These are phyloP conservation scores for Shiraia bambusicola DNA, from an alignment of 2,329 filamentous ascomycete species.

Conservation along the genomic window DNA sequence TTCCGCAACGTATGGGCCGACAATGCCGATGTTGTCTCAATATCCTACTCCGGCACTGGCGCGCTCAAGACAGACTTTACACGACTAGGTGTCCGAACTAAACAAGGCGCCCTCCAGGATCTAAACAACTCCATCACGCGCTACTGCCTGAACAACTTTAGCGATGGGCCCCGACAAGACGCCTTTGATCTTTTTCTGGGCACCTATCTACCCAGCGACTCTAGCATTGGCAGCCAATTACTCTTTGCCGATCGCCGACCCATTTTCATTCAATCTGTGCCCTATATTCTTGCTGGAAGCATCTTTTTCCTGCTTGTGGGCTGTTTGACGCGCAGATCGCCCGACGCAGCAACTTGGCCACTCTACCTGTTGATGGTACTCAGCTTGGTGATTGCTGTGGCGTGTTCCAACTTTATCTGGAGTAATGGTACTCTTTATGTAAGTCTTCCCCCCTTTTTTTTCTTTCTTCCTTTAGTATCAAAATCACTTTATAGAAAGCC, in stretches of 20 bases:
- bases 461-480: no score
- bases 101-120: slow-evolving; percentile 80
- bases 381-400: slow-evolving; percentile 70
- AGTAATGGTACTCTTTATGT: slow-evolving; percentile 91
- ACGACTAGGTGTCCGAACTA: slow-evolving; percentile 86
- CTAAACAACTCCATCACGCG: slow-evolving; percentile 83
- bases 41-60: slow-evolving; percentile 90
- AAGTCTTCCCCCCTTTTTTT: slow-evolving; percentile 49
- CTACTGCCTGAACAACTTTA: slow-evolving; percentile 92
- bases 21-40: slow-evolving; percentile 93
- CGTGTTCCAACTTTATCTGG: slow-evolving; percentile 75
- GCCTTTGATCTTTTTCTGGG: slow-evolving; percentile 94
- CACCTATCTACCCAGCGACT: slow-evolving; percentile 73
- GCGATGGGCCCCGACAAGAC: slow-evolving; percentile 91
- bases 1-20: slow-evolving; percentile 99
- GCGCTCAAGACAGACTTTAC: slow-evolving; percentile 98
- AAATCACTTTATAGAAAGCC: no score
- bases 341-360: slow-evolving; percentile 76
- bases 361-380: slow-evolving; percentile 79
- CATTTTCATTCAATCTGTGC: slow-evolving; percentile 86
- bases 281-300: slow-evolving; percentile 85
- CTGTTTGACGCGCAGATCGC: slow-evolving; percentile 68
- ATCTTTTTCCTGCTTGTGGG: slow-evolving; percentile 79
- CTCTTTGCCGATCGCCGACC: slow-evolving; percentile 85
- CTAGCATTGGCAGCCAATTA: slow-evolving; percentile 68